Evolutionary conservation across 148 eudicot genomes (phyloP), one percentile per base, ranked within the genome.

Genomic region (Amaranthus hypochondriacus): DNA sequence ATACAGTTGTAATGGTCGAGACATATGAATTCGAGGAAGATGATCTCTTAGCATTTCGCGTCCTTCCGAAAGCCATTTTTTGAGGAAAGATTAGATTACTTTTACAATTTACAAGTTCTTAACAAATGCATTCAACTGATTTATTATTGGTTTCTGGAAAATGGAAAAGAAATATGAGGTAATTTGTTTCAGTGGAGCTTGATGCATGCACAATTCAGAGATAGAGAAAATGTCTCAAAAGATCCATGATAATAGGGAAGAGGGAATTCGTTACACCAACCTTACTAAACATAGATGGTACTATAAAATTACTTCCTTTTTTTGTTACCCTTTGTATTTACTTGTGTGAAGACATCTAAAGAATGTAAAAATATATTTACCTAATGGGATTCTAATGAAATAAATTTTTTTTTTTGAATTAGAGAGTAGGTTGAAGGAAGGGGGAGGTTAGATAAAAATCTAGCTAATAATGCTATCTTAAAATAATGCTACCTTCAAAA

Each of bases 181-280:
- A 44, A 43, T 58, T n/a, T 61, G 70, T 48, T 58, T 66, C 76
- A 53, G 77, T 72, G 82, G 80, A 75, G 70, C 71, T 53, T 75
- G 75, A 73, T 75, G 80, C 51, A 63, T 57, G 42, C 7, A 21
- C 56, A 18, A 73, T 44, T 11, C 65, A 48, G 54, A 52, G 67
- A 64, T 39, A 53, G 70, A 68, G 28, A 60, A 72, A 76, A 55
- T 73, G 82, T 80, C 70, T 74, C 51, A 82, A 11, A 28, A 83
- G 92, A 91, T 91, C 96, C 96, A 76, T 58, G 64, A 78, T 80
- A 87, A 83, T 87, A 83, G 91, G 39, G 91, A 78, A 48, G 56
- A 79, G 86, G 90, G 14, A 83, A 74, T 48, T 75, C 79, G 73
- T 70, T 66, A 53, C 51, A 71, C 70, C 15, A 71, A 71, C 79